Evolutionary conservation across 805 yeast species (phyloP).

Genomic region (Candida peoriensis): DNA sequence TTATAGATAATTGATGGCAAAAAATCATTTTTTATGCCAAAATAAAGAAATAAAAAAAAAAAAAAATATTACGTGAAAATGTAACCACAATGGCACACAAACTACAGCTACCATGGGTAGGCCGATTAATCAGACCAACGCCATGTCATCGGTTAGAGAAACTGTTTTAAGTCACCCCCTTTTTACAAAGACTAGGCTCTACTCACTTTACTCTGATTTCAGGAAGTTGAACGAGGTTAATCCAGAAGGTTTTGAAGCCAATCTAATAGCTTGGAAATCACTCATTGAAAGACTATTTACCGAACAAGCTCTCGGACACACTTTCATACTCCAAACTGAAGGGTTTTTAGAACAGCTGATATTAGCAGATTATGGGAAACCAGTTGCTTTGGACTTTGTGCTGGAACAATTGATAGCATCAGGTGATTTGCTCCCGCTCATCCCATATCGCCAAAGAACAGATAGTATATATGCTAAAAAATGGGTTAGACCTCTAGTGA

Average conservation of each 20-base stretch:
- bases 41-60: background rate
- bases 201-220: constrained; percentile 36
- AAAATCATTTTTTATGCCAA: no score
- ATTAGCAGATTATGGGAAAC: constrained; percentile 28
- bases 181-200: constrained; percentile 30
- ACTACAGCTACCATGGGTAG: background rate
- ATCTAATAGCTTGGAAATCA: constrained; percentile 33
- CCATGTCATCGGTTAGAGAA: constrained; percentile 13
- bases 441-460: constrained; percentile 17
- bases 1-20: no score
- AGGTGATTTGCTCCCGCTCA: constrained; percentile 26
- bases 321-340: constrained; percentile 23
- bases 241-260: constrained; percentile 38
- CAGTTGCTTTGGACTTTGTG: constrained; percentile 31
- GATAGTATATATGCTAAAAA: constrained; percentile 18
- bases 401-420: constrained; percentile 27
- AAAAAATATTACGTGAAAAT: background rate
- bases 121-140: background rate
- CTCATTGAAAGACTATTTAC: constrained; percentile 20
- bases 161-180: constrained; percentile 16
- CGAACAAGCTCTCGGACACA: constrained; percentile 6
- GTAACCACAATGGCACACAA: no score
- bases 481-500: constrained; percentile 21
- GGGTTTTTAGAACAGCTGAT: constrained; percentile 24
- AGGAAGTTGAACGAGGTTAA: constrained; percentile 30